phyloP scores from a whole-genome alignment of 768 basidiomycete species.

The Exsudoporus frostii region DNA sequence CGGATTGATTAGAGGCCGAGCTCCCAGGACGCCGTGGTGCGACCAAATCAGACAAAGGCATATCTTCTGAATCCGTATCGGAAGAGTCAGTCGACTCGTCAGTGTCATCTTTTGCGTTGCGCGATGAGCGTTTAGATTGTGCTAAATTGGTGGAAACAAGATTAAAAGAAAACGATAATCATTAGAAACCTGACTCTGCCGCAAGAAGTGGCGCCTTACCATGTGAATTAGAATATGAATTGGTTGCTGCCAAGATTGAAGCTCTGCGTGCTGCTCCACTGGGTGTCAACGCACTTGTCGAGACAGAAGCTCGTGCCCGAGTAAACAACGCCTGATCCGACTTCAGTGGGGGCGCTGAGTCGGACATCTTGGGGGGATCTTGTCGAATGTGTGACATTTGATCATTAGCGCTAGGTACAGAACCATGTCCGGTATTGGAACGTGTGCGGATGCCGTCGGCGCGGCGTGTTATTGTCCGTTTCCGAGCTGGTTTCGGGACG shows the following conservation, averaged over 20 bases:
- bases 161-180: neutral
- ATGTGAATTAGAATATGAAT: slow-evolving; percentile 23
- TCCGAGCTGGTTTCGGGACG: slow-evolving; percentile 32
- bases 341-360: slow-evolving; percentile 31
- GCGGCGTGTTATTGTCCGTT: slow-evolving; percentile 34
- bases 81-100: slow-evolving; percentile 31
- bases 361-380: slow-evolving; percentile 12
- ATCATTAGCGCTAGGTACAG: neutral
- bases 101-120: slow-evolving; percentile 10
- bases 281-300: slow-evolving; percentile 56
- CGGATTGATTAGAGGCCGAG: slow-evolving; percentile 38
- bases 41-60: slow-evolving; percentile 62
- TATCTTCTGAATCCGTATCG: slow-evolving; percentile 51
- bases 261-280: slow-evolving; percentile 51
- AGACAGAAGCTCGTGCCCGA: slow-evolving; percentile 51
- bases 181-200: neutral
- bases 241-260: slow-evolving; percentile 36
- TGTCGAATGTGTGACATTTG: neutral
- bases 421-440: slow-evolving; percentile 21
- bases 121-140: neutral
- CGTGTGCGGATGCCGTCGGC: slow-evolving; percentile 1
- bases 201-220: slow-evolving; percentile 26
- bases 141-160: neutral
- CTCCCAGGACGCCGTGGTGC: slow-evolving; percentile 67
- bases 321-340: slow-evolving; percentile 1